Conservation (phyloP, 768 basidiomycete genomes). For the Xerocomus spinulosus region DNA sequence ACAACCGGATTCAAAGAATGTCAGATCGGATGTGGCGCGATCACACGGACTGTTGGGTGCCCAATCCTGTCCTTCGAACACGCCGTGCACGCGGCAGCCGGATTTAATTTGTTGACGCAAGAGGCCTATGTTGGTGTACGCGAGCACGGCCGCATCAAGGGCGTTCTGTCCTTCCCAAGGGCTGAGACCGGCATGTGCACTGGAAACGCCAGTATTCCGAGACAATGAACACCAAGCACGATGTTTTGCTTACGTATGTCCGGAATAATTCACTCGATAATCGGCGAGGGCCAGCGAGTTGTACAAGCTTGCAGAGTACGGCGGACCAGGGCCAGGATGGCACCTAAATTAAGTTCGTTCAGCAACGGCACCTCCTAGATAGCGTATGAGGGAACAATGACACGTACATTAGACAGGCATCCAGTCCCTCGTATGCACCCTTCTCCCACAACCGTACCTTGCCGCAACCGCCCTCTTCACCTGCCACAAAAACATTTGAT, state of each 20-base stretch:
- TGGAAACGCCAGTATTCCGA: constrained; percentile 21
- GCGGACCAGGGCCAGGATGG: constrained; percentile 76
- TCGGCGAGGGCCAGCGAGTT: constrained; percentile 60
- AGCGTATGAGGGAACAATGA: neutral
- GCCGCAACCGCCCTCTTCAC: constrained; percentile 77
- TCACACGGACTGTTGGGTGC: constrained; percentile 56
- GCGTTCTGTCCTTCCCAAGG: constrained; percentile 87
- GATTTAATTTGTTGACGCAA: constrained; percentile 81
- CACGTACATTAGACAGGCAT: constrained; percentile 66
- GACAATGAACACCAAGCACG: no score
- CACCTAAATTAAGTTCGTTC: constrained; percentile 62
- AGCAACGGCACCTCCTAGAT: no score
- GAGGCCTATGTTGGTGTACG: constrained; percentile 74
- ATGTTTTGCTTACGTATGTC: constrained; percentile 57
- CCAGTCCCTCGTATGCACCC: constrained; percentile 74
- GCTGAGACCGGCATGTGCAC: constrained; percentile 72
- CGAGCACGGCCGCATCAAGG: constrained; percentile 81
- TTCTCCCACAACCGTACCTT: constrained; percentile 68
- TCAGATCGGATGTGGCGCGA: neutral
- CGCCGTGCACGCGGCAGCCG: constrained; percentile 73
- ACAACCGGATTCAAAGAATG: no score
- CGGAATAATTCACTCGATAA: constrained; percentile 59
- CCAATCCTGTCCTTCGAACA: constrained; percentile 74
- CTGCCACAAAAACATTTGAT: no score
- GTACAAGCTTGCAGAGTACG: constrained; percentile 59